Conservation (phyloP, 139 green algal species). For the Coelastrella sp. region DNA sequence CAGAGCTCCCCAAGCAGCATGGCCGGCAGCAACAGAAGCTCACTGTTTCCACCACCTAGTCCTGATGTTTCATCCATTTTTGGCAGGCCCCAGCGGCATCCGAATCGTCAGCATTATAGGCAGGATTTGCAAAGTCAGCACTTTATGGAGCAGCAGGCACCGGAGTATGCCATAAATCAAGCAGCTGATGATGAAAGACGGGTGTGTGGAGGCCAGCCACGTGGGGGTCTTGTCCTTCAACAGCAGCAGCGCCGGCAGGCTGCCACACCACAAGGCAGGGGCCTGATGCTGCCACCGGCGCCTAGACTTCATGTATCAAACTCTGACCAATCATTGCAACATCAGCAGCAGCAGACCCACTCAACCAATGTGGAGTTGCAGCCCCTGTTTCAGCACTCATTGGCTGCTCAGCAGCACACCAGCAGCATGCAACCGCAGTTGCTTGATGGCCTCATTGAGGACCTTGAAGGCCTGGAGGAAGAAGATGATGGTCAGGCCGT, state of each 20-base stretch:
- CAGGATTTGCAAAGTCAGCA: background rate
- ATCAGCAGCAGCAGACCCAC: background rate
- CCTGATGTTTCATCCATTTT: background rate
- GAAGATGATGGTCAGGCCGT: background rate
- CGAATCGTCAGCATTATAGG: background rate
- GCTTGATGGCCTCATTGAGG: background rate
- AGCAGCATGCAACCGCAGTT: background rate
- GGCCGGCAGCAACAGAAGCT: background rate
- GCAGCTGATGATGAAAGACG: too few species aligned
- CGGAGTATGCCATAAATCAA: too few species aligned
- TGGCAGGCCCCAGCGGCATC: background rate
- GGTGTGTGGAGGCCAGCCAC: too few species aligned
- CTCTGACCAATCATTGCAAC: background rate
- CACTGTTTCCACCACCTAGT: conserved; percentile 2
- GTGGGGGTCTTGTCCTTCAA: background rate
- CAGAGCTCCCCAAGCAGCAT: background rate
- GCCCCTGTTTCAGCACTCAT: background rate
- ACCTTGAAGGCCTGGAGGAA: background rate
- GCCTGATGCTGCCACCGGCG: background rate
- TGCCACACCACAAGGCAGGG: background rate
- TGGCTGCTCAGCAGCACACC: background rate
- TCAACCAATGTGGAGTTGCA: background rate
- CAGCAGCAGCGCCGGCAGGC: conserved; percentile 1
- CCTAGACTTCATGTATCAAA: background rate
- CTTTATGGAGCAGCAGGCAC: background rate